Evolutionary conservation across 2,329 filamentous ascomycete genomes (phyloP), one percentile per base, ranked within the genome.

Genomic region (Fusarium keratoplasticum): DNA sequence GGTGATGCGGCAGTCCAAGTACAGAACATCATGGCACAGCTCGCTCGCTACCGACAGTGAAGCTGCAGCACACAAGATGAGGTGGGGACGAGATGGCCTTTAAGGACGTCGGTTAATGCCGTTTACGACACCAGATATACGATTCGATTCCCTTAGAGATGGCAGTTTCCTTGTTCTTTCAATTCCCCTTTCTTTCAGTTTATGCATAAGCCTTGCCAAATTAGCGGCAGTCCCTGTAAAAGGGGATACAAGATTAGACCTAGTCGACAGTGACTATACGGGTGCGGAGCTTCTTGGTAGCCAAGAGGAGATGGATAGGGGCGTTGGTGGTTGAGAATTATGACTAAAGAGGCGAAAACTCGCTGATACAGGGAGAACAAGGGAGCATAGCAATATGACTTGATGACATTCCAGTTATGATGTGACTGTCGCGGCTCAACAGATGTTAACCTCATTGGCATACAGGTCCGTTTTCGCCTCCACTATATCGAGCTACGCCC

Each of bases 1-100:
- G 78, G 79, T 14, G 82, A 84, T 64, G 81, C 84, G 14, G 84
- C 86, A 10, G 85, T 91, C 14, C 86, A 90, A 62, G 87, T 95
- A 76, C 89, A 92, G 80, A 92, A 93, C 76, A 94, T 95, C 61
- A 93, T 95, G 89, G 91, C 92, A 16, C 91, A 94, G 77, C 83
- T 95, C 68, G 89, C 91, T 55, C 90, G 89, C 75, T 92, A 90
- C 78, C 87, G 91, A 72, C 88, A 91, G 79, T 90, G 61, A 61
- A 58, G 58, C 6, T 29, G 31, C 54, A 55, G 27, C 33, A 5
- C 35, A 25, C 68, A 22, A n/a, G 27, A 22, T 35, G n/a, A 27
- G 25, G 29, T 57, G 35, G 33, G 47, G 54, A 47, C 10, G 44
- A 50, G 44, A 57, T 67, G 61, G 33, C 40, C 14, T 55, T 35